These are phyloP conservation scores for Yarrowia sp. DNA, from an alignment of 805 yeast species.

Conservation along the genomic window DNA sequence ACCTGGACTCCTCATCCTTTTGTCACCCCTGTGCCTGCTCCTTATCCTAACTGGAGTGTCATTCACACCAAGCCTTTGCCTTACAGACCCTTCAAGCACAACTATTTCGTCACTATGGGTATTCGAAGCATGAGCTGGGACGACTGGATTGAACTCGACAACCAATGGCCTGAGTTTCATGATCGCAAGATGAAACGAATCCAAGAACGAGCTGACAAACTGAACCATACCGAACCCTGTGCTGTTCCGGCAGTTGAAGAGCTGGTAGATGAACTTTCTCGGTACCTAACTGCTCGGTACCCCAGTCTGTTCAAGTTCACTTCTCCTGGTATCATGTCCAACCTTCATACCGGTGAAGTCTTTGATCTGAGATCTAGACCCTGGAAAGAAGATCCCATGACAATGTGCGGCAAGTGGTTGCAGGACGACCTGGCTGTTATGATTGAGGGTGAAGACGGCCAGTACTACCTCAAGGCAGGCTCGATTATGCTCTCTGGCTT, in stretches of 20 bases:
- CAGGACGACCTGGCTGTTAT: constrained; percentile 75
- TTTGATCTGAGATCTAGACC: constrained; percentile 47
- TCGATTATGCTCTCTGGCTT: constrained; percentile 69
- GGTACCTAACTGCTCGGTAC: constrained; percentile 10
- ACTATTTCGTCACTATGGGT: constrained; percentile 72
- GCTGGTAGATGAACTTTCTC: constrained; percentile 5
- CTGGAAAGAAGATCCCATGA: constrained; percentile 59
- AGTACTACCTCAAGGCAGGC: constrained; percentile 64
- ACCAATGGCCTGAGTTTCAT: constrained; percentile 67
- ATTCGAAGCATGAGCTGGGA: constrained; percentile 67
- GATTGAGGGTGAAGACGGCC: constrained; percentile 66
- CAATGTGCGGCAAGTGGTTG: constrained; percentile 61
- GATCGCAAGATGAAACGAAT: constrained; percentile 60
- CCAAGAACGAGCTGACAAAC: constrained; percentile 10
- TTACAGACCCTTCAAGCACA: constrained; percentile 72
- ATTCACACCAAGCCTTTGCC: constrained; percentile 60
- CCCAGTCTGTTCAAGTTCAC: constrained; percentile 25
- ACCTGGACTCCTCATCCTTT: constrained; percentile 21
- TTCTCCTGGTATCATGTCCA: constrained; percentile 49
- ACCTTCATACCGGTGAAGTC: constrained; percentile 61
- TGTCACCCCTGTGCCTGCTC: constrained; percentile 20
- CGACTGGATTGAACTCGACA: constrained; percentile 72
- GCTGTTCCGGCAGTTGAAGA: constrained; percentile 22
- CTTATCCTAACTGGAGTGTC: constrained; percentile 31
- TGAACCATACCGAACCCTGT: constrained; percentile 28